Base-by-base conservation (phyloP, 2,329 filamentous ascomycete species). In the Ophiostoma fasciatum region DNA sequence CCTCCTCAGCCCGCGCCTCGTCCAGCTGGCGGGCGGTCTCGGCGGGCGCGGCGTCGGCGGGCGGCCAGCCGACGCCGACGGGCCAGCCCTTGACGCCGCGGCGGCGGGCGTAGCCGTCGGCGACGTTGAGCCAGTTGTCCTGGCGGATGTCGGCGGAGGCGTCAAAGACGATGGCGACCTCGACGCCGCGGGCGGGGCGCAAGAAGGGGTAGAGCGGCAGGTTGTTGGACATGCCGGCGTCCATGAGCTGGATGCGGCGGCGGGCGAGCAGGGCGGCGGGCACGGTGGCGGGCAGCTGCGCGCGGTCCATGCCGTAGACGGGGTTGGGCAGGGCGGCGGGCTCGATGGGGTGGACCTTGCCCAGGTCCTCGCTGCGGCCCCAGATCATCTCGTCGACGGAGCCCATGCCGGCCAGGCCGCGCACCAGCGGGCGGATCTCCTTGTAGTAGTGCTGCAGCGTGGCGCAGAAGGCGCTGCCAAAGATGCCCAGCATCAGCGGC, bases 141-240 rank as follows among this genome's bases (percentile, higher is more conserved):
- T 81, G 82, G 52, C 80, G 83, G 41, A 94, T 82, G 48, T 98
- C 90, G 15, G 87, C 87, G 2, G 83, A 93, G 4, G 85, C 85
- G 54, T 98, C 90, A 53, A 98, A 98, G 4, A 87, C 83, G 31
- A 98, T 72, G 31, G 96, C 63, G 29, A 98, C 69, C 48, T 98
- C 90, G 6, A 98, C 78, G 38, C 93, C 71, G 25, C 90, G 72
- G 3, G 87, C 88, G 0, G 84, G 84, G 10, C 90, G 76, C 14
- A 98, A 74, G 4, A 96, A 68, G 0, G 90, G 90, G 53, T 98
- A 98, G 28, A 96, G 87, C 2, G 90, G 90, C 8, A 98, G 65
- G 51, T 98, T 98, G 54, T 98, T 96, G 45, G 82, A 92, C 90
- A 98, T 98, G 34, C 90, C 90, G 2, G 90, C 87, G 55, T 98